These are phyloP conservation scores for Pythium pectinolyticum DNA, from an alignment of 352 stramenopile genomes.

Conservation along the genomic window DNA sequence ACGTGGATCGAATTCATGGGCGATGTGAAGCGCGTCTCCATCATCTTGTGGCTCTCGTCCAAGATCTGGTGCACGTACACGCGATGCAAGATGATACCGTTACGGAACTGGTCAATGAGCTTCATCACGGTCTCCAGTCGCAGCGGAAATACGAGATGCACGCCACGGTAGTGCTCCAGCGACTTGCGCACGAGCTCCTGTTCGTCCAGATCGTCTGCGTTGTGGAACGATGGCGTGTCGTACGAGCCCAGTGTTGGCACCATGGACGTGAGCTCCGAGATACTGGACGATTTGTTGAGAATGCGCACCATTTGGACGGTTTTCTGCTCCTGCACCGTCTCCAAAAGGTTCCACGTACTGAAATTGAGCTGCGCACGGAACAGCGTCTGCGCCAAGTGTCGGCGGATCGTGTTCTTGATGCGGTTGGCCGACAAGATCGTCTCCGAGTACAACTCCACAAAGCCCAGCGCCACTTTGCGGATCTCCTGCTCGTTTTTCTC, in stretches of 20 bases:
- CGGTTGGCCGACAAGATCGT: conserved; percentile 74
- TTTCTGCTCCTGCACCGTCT: conserved; percentile 79
- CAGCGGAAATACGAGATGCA: conserved; percentile 70
- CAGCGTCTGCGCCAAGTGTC: conserved; percentile 70
- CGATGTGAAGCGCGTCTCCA: conserved; percentile 44
- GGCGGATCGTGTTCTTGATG: conserved; percentile 76
- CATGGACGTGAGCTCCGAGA: conserved; percentile 80
- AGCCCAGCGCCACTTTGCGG: conserved; percentile 55
- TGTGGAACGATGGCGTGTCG: conserved; percentile 50
- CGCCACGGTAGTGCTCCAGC: conserved; percentile 68
- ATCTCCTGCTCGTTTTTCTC: conserved; percentile 42
- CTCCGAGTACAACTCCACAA: conserved; percentile 80
- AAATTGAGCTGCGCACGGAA: conserved; percentile 86
- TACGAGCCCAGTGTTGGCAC: conserved; percentile 72
- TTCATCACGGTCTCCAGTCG: conserved; percentile 78
- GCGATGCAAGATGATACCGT: conserved; percentile 76
- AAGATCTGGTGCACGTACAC: conserved; percentile 78
- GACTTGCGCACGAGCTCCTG: conserved; percentile 62
- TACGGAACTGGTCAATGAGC: conserved; percentile 83
- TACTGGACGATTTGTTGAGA: conserved; percentile 80
- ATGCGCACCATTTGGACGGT: conserved; percentile 87
- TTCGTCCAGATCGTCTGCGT: conserved; percentile 47
- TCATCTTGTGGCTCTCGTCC: conserved; percentile 60
- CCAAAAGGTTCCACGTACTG: conserved; percentile 82
- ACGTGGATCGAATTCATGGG: conserved; percentile 81